A percentile compares a stretch with the other conserved stretches of the same genome.
These are phyloP conservation scores for Serendipita sp. DNA, from an alignment of 768 basidiomycete genomes.

Conservation along the genomic window DNA sequence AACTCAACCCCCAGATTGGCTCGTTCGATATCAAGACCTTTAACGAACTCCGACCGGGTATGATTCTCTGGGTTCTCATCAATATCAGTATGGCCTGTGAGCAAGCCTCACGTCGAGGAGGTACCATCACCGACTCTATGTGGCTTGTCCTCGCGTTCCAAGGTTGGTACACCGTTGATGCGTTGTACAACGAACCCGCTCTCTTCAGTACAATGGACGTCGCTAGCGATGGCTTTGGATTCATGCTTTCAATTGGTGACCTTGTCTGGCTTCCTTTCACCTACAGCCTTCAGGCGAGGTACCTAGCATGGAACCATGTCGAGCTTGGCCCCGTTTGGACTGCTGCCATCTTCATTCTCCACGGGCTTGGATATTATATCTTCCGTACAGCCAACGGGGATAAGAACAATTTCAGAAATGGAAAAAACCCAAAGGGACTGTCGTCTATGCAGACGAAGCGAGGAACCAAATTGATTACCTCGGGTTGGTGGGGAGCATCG, in stretches of 20 bases:
- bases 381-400: constrained; percentile 80
- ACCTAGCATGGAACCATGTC: constrained; percentile 76
- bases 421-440: constrained; percentile 83
- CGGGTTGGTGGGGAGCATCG: constrained; percentile 94
- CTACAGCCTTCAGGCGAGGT: constrained; percentile 87
- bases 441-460: constrained; percentile 62
- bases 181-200: constrained; percentile 81
- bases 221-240: constrained; percentile 92
- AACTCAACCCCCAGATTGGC: constrained; percentile 77
- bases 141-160: constrained; percentile 79
- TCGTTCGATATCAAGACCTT: constrained; percentile 59
- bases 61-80: constrained; percentile 83
- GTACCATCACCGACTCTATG: constrained; percentile 61
- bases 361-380: constrained; percentile 72
- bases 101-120: constrained; percentile 73
- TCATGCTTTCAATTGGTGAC: constrained; percentile 93
- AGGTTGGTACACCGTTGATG: constrained; percentile 71
- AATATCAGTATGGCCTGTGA: constrained; percentile 84
- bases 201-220: constrained; percentile 96
- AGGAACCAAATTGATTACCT: constrained; percentile 81
- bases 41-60: constrained; percentile 78
- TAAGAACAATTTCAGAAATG: constrained; percentile 91
- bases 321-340: constrained; percentile 53
- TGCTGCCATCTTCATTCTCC: constrained; percentile 42
- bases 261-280: constrained; percentile 88